Evolutionary conservation across 2,329 filamentous ascomycete species (phyloP), one percentile per base, ranked within the genome.

Genomic region (Colletotrichum musicola): DNA sequence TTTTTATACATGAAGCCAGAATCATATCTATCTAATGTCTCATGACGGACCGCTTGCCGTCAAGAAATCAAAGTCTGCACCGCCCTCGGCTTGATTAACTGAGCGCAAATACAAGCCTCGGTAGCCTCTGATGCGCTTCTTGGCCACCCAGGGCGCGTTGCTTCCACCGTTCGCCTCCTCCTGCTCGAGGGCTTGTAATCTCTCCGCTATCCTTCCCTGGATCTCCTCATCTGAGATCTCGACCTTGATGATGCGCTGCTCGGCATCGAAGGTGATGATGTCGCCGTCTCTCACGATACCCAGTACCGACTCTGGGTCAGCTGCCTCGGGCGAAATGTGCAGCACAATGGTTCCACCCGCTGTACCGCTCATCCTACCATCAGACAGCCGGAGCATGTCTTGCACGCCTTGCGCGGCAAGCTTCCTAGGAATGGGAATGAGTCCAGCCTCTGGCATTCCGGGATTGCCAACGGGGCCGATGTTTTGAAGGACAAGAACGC

Each of bases 381-480:
- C 95, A 0, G 94, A 97, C 38, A 98, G 86, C 1, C 97, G 84
- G 4, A 96, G 89, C 77, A 97, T 90, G 70, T 97, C 96, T 14
- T 83, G 86, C 4, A 97, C 86, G 9, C 92, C 92, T 1, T 89
- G 89, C 0, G 91, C 89, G 0, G 92, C 93, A 35, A 91, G 89
- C 58, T 95, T 94, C 75, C 95, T 92, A 16, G 97, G 89, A 25
- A 88, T 87, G 0, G 86, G 86, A 1, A 88, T 81, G 27, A 88
- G 76, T 0, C 86, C 86, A 64, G 96, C 94, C 79, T 98, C 95
- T 1, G 94, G 95, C 95, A 98, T 98, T 13, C 95, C 95, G 0
- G 95, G 95, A 2, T 93, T 94, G 20, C 94, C 94, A 61, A 96
- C 93, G 0, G 94, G 95, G 0, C 95, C 95, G 75, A 98, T 95